phyloP scores from a whole-genome alignment of 805 yeast species.

The Candida boleticola region DNA sequence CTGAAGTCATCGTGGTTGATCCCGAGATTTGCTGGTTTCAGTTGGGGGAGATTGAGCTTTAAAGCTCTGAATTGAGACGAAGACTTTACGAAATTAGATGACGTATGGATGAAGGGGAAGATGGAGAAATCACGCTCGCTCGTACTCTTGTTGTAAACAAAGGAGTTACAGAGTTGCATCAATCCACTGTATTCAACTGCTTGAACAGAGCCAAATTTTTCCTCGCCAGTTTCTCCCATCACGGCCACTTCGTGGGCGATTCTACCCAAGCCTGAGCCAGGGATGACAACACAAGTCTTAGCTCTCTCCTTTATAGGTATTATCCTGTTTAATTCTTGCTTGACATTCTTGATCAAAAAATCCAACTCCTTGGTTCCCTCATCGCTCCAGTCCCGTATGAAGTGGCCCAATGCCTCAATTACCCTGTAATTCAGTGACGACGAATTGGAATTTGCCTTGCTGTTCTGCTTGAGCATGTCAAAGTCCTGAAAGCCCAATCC shows the following conservation, averaged over 20 bases:
- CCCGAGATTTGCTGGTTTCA: slow-evolving; percentile 47
- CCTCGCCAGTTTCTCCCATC: slow-evolving; percentile 26
- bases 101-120: slow-evolving; percentile 58
- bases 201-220: slow-evolving; percentile 50
- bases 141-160: slow-evolving; percentile 36
- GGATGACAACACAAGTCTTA: slow-evolving; percentile 60
- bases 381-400: slow-evolving; percentile 73
- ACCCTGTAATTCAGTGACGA: slow-evolving; percentile 33
- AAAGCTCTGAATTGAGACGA: slow-evolving; percentile 52
- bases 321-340: slow-evolving; percentile 34
- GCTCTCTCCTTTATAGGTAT: slow-evolving; percentile 26
- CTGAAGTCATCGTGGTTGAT: slow-evolving; percentile 65
- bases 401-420: slow-evolving; percentile 71
- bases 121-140: slow-evolving; percentile 15
- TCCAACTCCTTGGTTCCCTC: slow-evolving; percentile 47
- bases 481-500: slow-evolving; percentile 46
- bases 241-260: slow-evolving; percentile 62
- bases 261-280: slow-evolving; percentile 88
- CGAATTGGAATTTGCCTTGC: slow-evolving; percentile 1
- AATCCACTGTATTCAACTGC: slow-evolving; percentile 75
- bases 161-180: slow-evolving; percentile 71
- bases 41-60: slow-evolving; percentile 19
- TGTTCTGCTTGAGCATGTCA: slow-evolving; percentile 12
- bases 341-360: slow-evolving; percentile 55
- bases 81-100: slow-evolving; percentile 57